Base-by-base conservation (phyloP, 805 yeast genomes). In the Cyberlindnera xylosilytica region DNA sequence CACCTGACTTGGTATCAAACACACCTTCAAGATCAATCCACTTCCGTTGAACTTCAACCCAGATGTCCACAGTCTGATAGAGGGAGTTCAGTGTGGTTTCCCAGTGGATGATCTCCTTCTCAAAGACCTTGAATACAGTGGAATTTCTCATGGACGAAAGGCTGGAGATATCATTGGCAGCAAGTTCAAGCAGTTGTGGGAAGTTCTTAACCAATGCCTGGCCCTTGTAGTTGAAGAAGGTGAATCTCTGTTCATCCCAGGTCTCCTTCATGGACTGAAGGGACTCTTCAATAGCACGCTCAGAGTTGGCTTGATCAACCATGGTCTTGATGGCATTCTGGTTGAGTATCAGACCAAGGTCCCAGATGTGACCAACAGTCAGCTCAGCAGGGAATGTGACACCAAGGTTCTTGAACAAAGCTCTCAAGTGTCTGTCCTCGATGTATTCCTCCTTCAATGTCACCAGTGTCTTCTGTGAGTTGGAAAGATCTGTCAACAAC, bases 1-100 rank as follows among this genome's bases (percentile, higher is more conserved):
- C 73, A 29, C 83, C 88, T 2, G 69, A 68, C 33, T 73, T 76
- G 1, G 70, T 65, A 4, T 77, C 81, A 54, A 91, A 83, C 0
- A 88, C 78, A 2, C 96, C 96, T 49, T 79, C 82, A 18, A 90
- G 67, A 57, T 91, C 88, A 1, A 87, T 76, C 95, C 96, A 90
- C 53, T 83, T 87, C n/a, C 83, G 68, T 60, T 91, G 98, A 2
- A 81, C 85, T 26, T 87, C 96, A 20, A 84, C 72, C 95, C 96
- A 89, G 0, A 62, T 55, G 47, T 81, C 87, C 26, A 86, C 66
- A 2, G 86, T 56, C 1, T 66, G 64, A 33, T 70, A 72, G 1
- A 87, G 51, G 1, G 57, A 52, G 35, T 72, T 74, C n/a, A 91
- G 56, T 41, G 70, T 74, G 0, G 65, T 66, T 48, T 83, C 89